phyloP scores from a whole-genome alignment of 78 protist species.

The Andalucia godoyi region DNA sequence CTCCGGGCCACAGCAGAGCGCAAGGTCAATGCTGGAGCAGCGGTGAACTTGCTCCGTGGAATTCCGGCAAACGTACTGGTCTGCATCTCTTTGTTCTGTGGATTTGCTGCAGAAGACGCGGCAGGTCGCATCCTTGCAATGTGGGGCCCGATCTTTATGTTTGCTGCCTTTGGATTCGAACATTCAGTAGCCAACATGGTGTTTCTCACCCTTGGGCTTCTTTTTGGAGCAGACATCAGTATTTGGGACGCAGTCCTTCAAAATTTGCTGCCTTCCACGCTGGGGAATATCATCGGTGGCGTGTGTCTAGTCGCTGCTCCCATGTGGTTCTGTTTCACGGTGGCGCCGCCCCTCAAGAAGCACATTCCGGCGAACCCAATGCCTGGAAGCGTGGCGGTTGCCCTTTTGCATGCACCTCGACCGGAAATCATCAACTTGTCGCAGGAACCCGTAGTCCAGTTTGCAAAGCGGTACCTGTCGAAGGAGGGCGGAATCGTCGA shows the following conservation, averaged over 20 bases:
- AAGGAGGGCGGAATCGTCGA: too few relatives aligned
- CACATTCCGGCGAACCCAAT: too few relatives aligned
- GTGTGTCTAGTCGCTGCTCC: not conserved
- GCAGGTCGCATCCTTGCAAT: not conserved
- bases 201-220: not conserved
- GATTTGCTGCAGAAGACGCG: not conserved
- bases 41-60: not conserved
- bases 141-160: not conserved
- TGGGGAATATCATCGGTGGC: not conserved
- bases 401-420: too few relatives aligned
- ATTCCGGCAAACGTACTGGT: not conserved
- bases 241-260: too few relatives aligned
- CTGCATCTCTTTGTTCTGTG: not conserved
- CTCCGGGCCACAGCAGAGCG: too few relatives aligned
- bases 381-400: too few relatives aligned
- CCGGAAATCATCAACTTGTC: too few relatives aligned
- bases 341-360: too few relatives aligned
- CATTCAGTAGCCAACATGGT: not conserved
- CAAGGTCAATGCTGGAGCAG: too few relatives aligned
- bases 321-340: too few relatives aligned
- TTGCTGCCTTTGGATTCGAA: not conserved
- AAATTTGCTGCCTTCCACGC: not conserved
- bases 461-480: too few relatives aligned
- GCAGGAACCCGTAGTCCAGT: too few relatives aligned
- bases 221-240: not conserved